Evolutionary conservation across 176 grass and related monocot species (phyloP), one percentile per base, ranked within the genome.

Genomic region (Rhynchospora tenuis): DNA sequence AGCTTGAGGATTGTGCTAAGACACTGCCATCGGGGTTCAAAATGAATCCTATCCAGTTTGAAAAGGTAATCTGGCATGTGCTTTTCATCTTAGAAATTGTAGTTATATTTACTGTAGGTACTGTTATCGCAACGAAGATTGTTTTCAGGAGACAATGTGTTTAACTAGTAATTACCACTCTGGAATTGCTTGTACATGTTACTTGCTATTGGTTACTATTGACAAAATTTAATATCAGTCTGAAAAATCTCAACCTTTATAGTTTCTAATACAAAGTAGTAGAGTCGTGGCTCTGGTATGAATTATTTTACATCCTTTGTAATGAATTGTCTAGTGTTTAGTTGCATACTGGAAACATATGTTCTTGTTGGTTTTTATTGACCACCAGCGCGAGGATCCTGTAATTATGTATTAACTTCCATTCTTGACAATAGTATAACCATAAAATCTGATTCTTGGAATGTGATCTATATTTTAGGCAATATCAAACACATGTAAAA

Each of bases 21-120:
- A 85, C 47, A 24, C 54, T 91, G 73, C 84, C 89, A 38, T 67
- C 84, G 83, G 86, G 87, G 11, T 97, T 91, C 65, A 78, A 84
- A 87, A 97, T 97, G 89, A 90, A 93, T 38, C 84, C 87, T 80
- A 93, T 90, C 28, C 89, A 90, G 38, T 93, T 91, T 73, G 93
- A 96, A 51, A 92, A 93, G 91, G 90, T 93, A 61, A 82, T 74
- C 77, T 86, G 58, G 58, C 47, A 17, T 67, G 23, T 64, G 14
- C 54, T 17, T 55, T 81, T 81, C 43, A 61, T 81, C 43, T 81
- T 22, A 22, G 56, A 45, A 14, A 45, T 59, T 80, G 2, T 59
- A 11, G 51, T 79, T 57, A 19, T 7, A 76, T 64, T 69, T 23
- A 24, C 12, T 64, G 16, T 69, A 31, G 13, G 16, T 72, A 47